Base-by-base conservation (phyloP, 441 rosid species). In the Aleurites moluccanus region DNA sequence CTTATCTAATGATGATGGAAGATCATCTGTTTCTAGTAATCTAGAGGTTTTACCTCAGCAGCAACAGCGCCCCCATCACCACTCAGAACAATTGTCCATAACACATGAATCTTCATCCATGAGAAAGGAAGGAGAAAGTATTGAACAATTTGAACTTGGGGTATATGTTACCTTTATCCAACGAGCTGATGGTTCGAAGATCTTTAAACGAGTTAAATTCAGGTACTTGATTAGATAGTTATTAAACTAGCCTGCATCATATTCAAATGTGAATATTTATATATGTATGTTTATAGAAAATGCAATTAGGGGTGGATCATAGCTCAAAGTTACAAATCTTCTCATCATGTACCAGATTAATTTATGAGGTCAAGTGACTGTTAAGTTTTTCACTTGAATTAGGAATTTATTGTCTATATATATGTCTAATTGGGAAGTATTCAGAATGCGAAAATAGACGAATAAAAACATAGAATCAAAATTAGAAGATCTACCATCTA, bases 81-180 rank as follows among this genome's bases (percentile, higher is more conserved):
- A 77, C 75, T 69, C 79, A 28, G 82, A 72, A 63, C n/a, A 53
- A 1, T 7, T 13, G 10, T 53, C 57, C n/a, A 53, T 10, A 73
- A 38, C 75, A 67, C 73, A 82, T 10, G 83, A 80, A 57, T 30
- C 83, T 64, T 75, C 84, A 18, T 47, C 70, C 30, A 28, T 63
- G 42, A 87, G 75, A 76, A 75, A 65, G 50, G 82, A 81, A 63
- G 88, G 78, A 4, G 97, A 91, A 81, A 79, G 75, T 72, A 89
- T 81, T 18, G 97, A 93, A 80, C 99, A 91, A 50, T 93, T 89
- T 73, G 98, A 95, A 80, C 91, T 91, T 38, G 99, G 99, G 30
- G 98, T 95, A 30, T 93, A 90, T 70, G 85, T 95, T 30, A 91
- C 98, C 52, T 86, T 74, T 35, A 69, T 83, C 72, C 81, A 73